These are phyloP conservation scores for Hirsutella rhossiliensis DNA, from an alignment of 2,329 filamentous ascomycete species.

Conservation along the genomic window DNA sequence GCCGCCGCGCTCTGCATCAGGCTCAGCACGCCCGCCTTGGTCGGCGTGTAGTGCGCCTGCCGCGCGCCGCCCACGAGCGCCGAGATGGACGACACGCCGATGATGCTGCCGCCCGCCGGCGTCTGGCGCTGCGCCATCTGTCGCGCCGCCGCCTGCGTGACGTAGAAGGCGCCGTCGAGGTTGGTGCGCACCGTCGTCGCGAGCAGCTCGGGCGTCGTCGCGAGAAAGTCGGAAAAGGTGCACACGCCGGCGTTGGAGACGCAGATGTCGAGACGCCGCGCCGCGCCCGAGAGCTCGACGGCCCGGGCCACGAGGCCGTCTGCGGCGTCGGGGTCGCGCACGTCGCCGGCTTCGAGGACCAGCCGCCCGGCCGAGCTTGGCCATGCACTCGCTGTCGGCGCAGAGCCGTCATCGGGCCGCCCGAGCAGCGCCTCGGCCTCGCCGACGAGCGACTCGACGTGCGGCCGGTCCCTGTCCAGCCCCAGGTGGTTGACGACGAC, in stretches of 20 bases:
- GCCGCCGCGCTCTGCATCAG: constrained; percentile 78
- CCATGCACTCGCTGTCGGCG: neutral
- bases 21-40: constrained; percentile 69
- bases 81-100: constrained; percentile 60
- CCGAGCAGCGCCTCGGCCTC: constrained; percentile 34
- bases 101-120: constrained; percentile 66
- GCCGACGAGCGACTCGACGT: constrained; percentile 39
- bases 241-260: constrained; percentile 85
- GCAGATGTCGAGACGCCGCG: constrained; percentile 57
- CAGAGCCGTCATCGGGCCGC: neutral
- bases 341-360: constrained; percentile 63
- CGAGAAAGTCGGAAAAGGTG: constrained; percentile 76
- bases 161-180: constrained; percentile 79
- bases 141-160: constrained; percentile 70
- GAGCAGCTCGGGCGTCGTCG: constrained; percentile 59
- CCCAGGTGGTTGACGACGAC: constrained; percentile 75
- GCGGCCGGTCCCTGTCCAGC: constrained; percentile 34
- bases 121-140: constrained; percentile 59
- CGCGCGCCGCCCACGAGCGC: constrained; percentile 66
- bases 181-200: constrained; percentile 65
- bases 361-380: constrained; percentile 36
- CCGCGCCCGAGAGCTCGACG: constrained; percentile 43
- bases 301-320: constrained; percentile 53
- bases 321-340: constrained; percentile 63
- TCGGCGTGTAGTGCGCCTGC: constrained; percentile 81